Base-by-base conservation (phyloP, 768 basidiomycete species). In the Gautieria morchelliformis region DNA sequence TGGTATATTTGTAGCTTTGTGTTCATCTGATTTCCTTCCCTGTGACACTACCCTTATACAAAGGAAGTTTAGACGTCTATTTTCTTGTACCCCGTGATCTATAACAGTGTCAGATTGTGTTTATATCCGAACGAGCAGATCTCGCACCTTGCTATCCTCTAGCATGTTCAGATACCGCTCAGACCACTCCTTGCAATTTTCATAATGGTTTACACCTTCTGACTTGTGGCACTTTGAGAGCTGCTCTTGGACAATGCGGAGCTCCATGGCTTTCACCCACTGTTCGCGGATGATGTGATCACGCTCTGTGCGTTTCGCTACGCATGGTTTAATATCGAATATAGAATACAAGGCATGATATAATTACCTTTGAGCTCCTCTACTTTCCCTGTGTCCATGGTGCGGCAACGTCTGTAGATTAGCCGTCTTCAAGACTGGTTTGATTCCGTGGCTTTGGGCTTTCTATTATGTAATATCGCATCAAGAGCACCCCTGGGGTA, bases 221-320 rank as follows among this genome's bases (percentile, higher is more conserved):
- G 80, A 78, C 64, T 81, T 78, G 66, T 93, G 90, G 74, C 94
- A 98, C 71, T 90, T 93, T 58, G 82, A 78, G 55, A 98, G 81
- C 69, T 94, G 89, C 58, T 90, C 87, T 60, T 84, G 83, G 48
- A 96, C 91, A 58, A 98, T 76, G 49, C 89, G 83, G 33, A 84
- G 82, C 70, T 96, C 93, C 93, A 97, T 95, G 20, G 89, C 85
- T 63, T 84, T 86, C 33, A 96, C 80, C 94, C 94, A 98, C 52
- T 89, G 89, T 73, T 97, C 93, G 52, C 89, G 83, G 66, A 97
- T 75, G 70, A 80, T 75, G 47, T 81, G 72, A 60, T 95, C 92
- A 41, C 89, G 85, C 17, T 58, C 58, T 19, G 59, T 63, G 41
- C 60, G 54, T 51, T 58, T 63, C 19, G 58, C 66, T 67, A 46